Evolutionary conservation across 768 basidiomycete genomes (phyloP).

Genomic region (Lactarius quietus): DNA sequence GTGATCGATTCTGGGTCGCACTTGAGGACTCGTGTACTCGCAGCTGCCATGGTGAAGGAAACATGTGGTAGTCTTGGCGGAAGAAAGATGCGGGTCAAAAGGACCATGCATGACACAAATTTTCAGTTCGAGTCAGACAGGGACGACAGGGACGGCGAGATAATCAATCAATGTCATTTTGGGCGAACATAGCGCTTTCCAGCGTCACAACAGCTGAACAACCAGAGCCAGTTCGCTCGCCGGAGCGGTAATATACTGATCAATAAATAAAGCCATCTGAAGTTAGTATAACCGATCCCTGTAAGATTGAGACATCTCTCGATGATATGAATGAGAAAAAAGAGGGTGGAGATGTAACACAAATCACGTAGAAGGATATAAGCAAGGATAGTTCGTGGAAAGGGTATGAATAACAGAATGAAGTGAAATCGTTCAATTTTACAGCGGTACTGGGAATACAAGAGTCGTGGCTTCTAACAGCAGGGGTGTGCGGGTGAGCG

Average conservation of each 20-base stretch:
- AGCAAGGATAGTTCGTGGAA: background rate
- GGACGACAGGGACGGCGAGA: no score
- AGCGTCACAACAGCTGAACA: background rate
- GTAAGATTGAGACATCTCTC: conserved; percentile 3
- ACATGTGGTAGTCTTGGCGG: conserved; percentile 6
- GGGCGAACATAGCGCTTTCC: background rate
- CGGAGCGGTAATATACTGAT: conserved; percentile 5
- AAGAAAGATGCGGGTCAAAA: background rate
- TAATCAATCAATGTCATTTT: background rate
- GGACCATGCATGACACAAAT: background rate
- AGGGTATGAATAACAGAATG: background rate
- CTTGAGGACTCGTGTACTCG: conserved; percentile 43
- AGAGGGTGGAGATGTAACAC: background rate
- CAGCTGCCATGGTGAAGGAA: conserved; percentile 26
- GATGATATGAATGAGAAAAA: background rate
- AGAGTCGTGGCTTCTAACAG: background rate
- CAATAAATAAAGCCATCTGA: conserved; percentile 4
- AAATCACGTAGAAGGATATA: background rate
- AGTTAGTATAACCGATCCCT: background rate
- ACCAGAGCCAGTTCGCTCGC: conserved; percentile 4
- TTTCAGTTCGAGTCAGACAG: background rate
- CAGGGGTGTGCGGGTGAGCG: background rate
- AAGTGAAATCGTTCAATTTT: conserved; percentile 3
- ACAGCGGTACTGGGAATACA: conserved; percentile 18
- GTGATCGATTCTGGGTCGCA: conserved; percentile 64